These are phyloP conservation scores for Hemileccinum rubropunctum DNA, from an alignment of 768 basidiomycete species.

Conservation along the genomic window DNA sequence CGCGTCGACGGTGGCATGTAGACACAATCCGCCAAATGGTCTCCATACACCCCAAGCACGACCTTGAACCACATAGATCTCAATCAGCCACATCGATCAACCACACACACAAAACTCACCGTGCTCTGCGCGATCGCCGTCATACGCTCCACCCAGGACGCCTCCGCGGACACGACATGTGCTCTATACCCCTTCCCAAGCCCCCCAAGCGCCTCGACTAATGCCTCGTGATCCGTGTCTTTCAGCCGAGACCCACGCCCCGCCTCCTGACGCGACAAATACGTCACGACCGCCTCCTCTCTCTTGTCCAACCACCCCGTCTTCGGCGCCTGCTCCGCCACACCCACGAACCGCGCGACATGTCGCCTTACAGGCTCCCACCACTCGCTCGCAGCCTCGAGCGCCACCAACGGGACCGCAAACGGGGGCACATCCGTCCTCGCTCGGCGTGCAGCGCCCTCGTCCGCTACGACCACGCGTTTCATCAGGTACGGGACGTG, in stretches of 20 bases:
- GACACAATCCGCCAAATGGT: constrained; percentile 62
- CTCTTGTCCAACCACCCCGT: constrained; percentile 14
- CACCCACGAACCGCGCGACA: constrained; percentile 43
- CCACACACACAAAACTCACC: constrained; percentile 37
- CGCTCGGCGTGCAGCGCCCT: constrained; percentile 55
- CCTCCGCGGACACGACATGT: constrained; percentile 49
- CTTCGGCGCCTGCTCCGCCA: constrained; percentile 20
- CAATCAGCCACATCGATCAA: constrained; percentile 11
- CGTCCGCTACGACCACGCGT: constrained; percentile 74
- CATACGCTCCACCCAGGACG: constrained; percentile 62
- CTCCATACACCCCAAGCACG: constrained; percentile 57
- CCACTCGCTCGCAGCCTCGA: constrained; percentile 55
- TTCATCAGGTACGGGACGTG: constrained; percentile 71
- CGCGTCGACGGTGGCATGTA: constrained; percentile 63
- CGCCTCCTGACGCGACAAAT: constrained; percentile 62
- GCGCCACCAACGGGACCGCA: constrained; percentile 43
- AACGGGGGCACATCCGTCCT: constrained; percentile 22
- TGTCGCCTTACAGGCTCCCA: constrained; percentile 57
- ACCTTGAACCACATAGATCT: constrained; percentile 37
- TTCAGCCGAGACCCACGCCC: constrained; percentile 48
- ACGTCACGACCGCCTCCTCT: constrained; percentile 62
- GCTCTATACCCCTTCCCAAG: constrained; percentile 58
- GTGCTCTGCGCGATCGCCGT: constrained; percentile 64
- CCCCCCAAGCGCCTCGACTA: constrained; percentile 55
- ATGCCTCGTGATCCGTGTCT: constrained; percentile 52